Evolutionary conservation across 163 green algal species (phyloP), one percentile per base, ranked within the genome.

Genomic region (Coccomyxa subellipsoidea): DNA sequence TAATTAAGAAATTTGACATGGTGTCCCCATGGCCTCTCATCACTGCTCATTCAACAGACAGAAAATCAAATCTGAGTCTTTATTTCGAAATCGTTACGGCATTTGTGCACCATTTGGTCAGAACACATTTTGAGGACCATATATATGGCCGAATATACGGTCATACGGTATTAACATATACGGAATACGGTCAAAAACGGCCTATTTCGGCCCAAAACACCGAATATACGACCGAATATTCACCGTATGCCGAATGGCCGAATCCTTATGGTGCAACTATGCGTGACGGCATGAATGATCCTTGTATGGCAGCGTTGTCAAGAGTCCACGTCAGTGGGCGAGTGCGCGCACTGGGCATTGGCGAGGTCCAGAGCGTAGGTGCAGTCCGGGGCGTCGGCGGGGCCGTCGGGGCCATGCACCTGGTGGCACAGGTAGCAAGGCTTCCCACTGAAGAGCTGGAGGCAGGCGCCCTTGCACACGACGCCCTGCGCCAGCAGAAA

Each of bases 301-400:
- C 8, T 36, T 35, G 4, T 73, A n/a, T 10, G 4, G 47, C 23
- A 59, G 2, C 47, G 4, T 59, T 7, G 47, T 35, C 32, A 8
- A 34, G 21, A 73, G 27, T 8, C 32, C 18, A 73, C 29, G 32
- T 18, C 3, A 32, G 27, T 34, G 66, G 66, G 4, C 29, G 8
- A 9, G 4, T 32, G 29, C 66, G 23, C 81, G 76, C 54, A 92
- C 84, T 88, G 87, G 0, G 92, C 89, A 81, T 95, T 94, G 53
- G 88, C 91, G 54, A 97, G 87, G 87, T 98, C 95, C 29, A 97
- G n/a, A 2, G 93, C 94, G 79, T 93, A 93, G 7, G 91, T 92
- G 80, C 80, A 87, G 1, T 83, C 37, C 35, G n/a, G 80, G 25
- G 39, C 80, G n/a, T 18, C 79, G 31, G 8, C 69, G 35, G 25